Base-by-base conservation (phyloP, 2,329 filamentous ascomycete genomes). In the Diaporthe humulicola region DNA sequence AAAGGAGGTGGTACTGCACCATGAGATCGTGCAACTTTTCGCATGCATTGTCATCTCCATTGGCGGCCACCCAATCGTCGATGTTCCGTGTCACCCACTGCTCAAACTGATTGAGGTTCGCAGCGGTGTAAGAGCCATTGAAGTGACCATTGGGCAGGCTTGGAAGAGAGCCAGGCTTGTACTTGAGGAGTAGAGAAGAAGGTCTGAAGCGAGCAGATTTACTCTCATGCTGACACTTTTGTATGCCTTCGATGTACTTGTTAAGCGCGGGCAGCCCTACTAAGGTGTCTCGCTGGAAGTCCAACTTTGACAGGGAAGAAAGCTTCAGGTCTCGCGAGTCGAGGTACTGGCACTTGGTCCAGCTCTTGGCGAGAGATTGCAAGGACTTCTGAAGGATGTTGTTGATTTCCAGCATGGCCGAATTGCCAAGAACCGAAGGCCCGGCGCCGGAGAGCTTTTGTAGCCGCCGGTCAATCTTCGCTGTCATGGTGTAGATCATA, bases 81-180 rank as follows among this genome's bases (percentile, higher is more conserved):
- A 90, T 82, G 50, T 84, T 66, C 0, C 76, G 25, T 2, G 81
- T 79, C 3, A 90, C 85, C 90, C 90, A 91, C 0, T 70, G 50
- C 77, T 92, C 90, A 19, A 91, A 81, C 6, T 81, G 82, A 9
- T 79, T 79, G 1, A 89, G 78, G 9, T 77, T 67, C 71, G 80
- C 69, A 57, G 8, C 67, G 57, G 15, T 76, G 52, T 64, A 54
- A 71, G 71, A 73, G 64, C 71, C 57, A 10, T 14, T 25, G 22
- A 70, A 69, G 66, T 70, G 52, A 42, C 45, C 52, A 71, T 75
- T 12, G 74, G 77, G 54, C 30, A 71, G 22, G 50, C 7, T 56
- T 38, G 58, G 54, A 45, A 71, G 57, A 38, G 10, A 22, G 12
- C n/a, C 8, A 1, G 57, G 28, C 10, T 74, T 19, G 36, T 36